Conservation (phyloP, 192 early-diverging fungal genomes). For the Backusella psychrophila region DNA sequence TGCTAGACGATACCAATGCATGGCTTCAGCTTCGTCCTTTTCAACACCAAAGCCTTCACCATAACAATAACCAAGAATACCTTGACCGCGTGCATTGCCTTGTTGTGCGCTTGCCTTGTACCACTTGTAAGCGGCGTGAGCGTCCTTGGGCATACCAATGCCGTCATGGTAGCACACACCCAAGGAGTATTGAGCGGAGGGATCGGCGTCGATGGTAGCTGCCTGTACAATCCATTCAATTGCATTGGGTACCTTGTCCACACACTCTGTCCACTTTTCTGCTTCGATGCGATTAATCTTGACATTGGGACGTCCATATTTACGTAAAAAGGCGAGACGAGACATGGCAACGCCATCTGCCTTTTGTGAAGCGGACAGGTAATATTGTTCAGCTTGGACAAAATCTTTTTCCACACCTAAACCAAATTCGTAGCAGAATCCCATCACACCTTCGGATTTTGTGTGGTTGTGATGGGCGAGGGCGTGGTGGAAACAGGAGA, state of each 20-base stretch:
- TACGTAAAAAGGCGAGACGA: slow-evolving; percentile 73
- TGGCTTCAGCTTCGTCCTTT: slow-evolving; percentile 62
- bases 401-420: slow-evolving; percentile 64
- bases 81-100: slow-evolving; percentile 57
- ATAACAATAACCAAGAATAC: slow-evolving; percentile 75
- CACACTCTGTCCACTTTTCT: slow-evolving; percentile 61
- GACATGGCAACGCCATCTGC: slow-evolving; percentile 63
- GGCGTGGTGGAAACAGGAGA: slow-evolving; percentile 51
- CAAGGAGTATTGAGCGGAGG: slow-evolving; percentile 57
- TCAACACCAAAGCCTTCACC: slow-evolving; percentile 69
- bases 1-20: slow-evolving; percentile 54
- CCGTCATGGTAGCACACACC: slow-evolving; percentile 81
- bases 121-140: slow-evolving; percentile 64
- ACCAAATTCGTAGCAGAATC: slow-evolving; percentile 85
- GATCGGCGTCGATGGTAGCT: slow-evolving; percentile 52
- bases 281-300: slow-evolving; percentile 79
- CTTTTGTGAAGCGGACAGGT: slow-evolving; percentile 61
- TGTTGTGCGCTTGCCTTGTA: slow-evolving; percentile 59
- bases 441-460: slow-evolving; percentile 62
- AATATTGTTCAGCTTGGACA: slow-evolving; percentile 61
- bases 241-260: slow-evolving; percentile 37
- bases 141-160: slow-evolving; percentile 64
- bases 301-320: slow-evolving; percentile 78
- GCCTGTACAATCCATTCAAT: slow-evolving; percentile 63
- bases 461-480: slow-evolving; percentile 35